Evolutionary conservation across 306 rosid species (phyloP).

Genomic region (Vigna unguiculata): DNA sequence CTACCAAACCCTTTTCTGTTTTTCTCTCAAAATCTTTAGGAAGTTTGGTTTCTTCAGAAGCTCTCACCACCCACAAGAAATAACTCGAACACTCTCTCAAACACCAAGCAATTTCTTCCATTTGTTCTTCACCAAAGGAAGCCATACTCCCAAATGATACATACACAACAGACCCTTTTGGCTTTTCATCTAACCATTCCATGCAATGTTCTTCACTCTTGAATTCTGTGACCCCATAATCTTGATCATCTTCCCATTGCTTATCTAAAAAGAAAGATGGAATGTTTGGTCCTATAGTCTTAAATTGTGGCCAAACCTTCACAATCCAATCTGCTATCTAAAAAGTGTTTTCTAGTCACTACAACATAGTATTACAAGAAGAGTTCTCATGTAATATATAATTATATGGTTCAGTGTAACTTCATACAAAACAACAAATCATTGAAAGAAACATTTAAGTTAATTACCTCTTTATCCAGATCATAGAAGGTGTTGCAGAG

Average conservation of each 20-base stretch:
- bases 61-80: constrained; percentile 46
- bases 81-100: constrained; percentile 30
- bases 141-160: constrained; percentile 41
- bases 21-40: constrained; percentile 36
- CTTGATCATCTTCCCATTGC: constrained; percentile 43
- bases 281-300: constrained; percentile 54
- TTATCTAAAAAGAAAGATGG: constrained; percentile 54
- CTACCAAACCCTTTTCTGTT: not conserved
- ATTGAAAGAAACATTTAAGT: too few relatives aligned
- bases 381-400: too few relatives aligned
- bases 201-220: constrained; percentile 45
- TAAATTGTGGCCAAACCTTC: constrained; percentile 49
- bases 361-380: too few relatives aligned
- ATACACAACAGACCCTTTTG: constrained; percentile 46
- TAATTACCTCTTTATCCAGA: constrained; percentile 16
- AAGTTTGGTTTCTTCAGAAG: constrained; percentile 34
- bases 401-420: too few relatives aligned
- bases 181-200: constrained; percentile 47
- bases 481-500: constrained; percentile 8
- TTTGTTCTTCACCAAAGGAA: constrained; percentile 27
- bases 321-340: constrained; percentile 45
- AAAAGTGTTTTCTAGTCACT: not conserved
- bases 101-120: constrained; percentile 29
- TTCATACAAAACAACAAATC: too few relatives aligned
- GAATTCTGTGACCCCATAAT: constrained; percentile 42